These are phyloP conservation scores for Candida ulmi DNA, from an alignment of 805 yeast species.

Conservation along the genomic window DNA sequence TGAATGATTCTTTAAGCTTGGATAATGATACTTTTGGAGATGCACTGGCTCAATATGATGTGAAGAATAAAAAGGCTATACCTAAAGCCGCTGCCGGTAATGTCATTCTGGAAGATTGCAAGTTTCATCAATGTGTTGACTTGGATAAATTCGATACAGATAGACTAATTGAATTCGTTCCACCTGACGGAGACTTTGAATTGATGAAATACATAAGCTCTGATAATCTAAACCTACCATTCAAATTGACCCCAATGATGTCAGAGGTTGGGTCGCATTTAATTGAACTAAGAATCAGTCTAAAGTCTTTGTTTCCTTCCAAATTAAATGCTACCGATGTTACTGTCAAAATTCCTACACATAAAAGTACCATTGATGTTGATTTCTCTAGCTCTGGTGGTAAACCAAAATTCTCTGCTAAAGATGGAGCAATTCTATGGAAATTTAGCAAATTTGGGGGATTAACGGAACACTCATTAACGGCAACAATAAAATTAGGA, in stretches of 20 bases:
- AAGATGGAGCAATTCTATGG: conserved; percentile 66
- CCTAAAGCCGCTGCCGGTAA: conserved; percentile 41
- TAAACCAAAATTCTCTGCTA: conserved; percentile 61
- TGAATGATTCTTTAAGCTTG: conserved; percentile 47
- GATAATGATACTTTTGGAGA: conserved; percentile 17
- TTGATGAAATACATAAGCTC: conserved; percentile 66
- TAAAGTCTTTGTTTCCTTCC: conserved; percentile 56
- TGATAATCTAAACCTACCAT: conserved; percentile 64
- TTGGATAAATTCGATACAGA: conserved; percentile 62
- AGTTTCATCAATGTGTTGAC: conserved; percentile 83
- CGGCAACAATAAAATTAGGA: conserved; percentile 44
- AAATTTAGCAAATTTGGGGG: conserved; percentile 64
- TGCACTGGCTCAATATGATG: conserved; percentile 22
- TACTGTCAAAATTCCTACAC: conserved; percentile 60
- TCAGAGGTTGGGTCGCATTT: conserved; percentile 36
- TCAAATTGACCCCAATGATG: conserved; percentile 54
- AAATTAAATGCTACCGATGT: conserved; percentile 62
- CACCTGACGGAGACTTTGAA: conserved; percentile 87
- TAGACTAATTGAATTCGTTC: conserved; percentile 63
- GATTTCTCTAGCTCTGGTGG: conserved; percentile 49
- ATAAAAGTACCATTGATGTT: conserved; percentile 50
- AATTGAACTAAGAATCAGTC: conserved; percentile 51
- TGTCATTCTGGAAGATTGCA: conserved; percentile 67
- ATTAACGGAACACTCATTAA: conserved; percentile 52
- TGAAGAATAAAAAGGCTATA: conserved; percentile 25